Evolutionary conservation across 139 green algal genomes (phyloP).

Genomic region (Chlorella sorokiniana): DNA sequence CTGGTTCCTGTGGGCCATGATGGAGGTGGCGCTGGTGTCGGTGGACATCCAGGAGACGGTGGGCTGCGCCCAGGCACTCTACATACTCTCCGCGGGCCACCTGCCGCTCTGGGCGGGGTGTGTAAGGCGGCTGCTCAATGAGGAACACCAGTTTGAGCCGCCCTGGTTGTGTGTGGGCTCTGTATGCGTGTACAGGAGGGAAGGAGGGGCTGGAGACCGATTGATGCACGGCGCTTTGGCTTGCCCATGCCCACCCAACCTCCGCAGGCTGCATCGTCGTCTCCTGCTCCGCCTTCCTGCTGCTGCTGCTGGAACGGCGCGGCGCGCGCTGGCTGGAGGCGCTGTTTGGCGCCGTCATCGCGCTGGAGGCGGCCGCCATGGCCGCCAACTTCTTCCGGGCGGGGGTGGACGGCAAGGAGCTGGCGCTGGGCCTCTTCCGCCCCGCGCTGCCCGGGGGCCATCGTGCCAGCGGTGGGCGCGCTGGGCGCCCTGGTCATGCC

Average conservation of each 20-base stretch:
- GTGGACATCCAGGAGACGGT: conserved; percentile 72
- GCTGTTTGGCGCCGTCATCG: conserved; percentile 46
- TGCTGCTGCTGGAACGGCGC: conserved; percentile 43
- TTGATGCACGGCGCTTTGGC: too few relatives aligned
- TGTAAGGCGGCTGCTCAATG: background rate
- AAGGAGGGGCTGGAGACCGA: too few relatives aligned
- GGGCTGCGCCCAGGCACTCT: conserved; percentile 75
- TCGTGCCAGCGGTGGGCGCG: conserved; percentile 38
- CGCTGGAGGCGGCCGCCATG: background rate
- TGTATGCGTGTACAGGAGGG: too few relatives aligned
- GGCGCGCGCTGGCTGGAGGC: conserved; percentile 46
- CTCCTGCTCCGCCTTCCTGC: conserved; percentile 42
- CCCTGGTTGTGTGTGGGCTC: too few relatives aligned
- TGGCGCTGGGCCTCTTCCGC: conserved; percentile 36
- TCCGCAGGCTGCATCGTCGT: conserved; percentile 34
- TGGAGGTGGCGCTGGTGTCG: conserved; percentile 83
- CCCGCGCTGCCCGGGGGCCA: conserved; percentile 25
- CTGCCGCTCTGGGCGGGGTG: conserved; percentile 68
- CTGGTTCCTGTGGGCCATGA: conserved; percentile 76
- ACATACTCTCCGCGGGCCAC: conserved; percentile 61
- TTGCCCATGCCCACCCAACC: too few relatives aligned
- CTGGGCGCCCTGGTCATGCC: conserved; percentile 49
- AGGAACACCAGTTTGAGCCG: too few relatives aligned
- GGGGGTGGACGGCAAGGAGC: conserved; percentile 25
- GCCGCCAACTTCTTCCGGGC: conserved; percentile 43